Conservation (phyloP, 2,329 filamentous ascomycete species). For the Colletotrichum lentis region DNA sequence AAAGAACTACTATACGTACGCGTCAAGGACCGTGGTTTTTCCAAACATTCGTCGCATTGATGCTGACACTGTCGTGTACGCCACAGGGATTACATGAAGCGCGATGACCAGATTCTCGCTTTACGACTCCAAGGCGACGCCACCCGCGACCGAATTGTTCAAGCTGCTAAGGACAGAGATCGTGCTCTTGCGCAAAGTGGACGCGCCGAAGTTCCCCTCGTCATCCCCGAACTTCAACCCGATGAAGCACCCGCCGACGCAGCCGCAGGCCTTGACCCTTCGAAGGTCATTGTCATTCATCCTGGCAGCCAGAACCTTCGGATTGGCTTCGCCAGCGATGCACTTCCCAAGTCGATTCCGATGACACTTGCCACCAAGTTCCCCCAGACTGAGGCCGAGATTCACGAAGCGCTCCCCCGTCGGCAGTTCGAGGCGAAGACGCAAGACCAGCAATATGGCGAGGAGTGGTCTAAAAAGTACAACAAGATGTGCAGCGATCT, state of each 20-base stretch:
- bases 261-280: slow-evolving; percentile 72
- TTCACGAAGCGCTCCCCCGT: slow-evolving; percentile 79
- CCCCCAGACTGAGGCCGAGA: slow-evolving; percentile 81
- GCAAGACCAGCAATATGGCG: slow-evolving; percentile 83
- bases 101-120: slow-evolving; percentile 94
- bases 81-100: slow-evolving; percentile 91
- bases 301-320: slow-evolving; percentile 94
- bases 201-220: slow-evolving; percentile 69
- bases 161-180: slow-evolving; percentile 87
- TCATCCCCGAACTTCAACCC: slow-evolving; percentile 66
- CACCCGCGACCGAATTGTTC: slow-evolving; percentile 81
- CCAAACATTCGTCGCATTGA: not conserved
- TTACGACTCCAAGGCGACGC: slow-evolving; percentile 89
- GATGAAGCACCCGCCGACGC: slow-evolving; percentile 66
- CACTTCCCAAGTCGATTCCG: slow-evolving; percentile 89
- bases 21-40: not conserved
- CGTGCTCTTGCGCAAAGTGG: slow-evolving; percentile 80
- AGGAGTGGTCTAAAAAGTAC: slow-evolving; percentile 80
- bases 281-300: slow-evolving; percentile 94
- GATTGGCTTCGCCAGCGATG: slow-evolving; percentile 95
- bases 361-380: slow-evolving; percentile 89
- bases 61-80: slow-evolving; percentile 41
- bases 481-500: slow-evolving; percentile 85
- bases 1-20: slow-evolving; percentile 98
- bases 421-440: slow-evolving; percentile 69